Evolutionary conservation across 352 stramenopile genomes (phyloP), one percentile per base, ranked within the genome.

Genomic region (Pythium scleroteichum): DNA sequence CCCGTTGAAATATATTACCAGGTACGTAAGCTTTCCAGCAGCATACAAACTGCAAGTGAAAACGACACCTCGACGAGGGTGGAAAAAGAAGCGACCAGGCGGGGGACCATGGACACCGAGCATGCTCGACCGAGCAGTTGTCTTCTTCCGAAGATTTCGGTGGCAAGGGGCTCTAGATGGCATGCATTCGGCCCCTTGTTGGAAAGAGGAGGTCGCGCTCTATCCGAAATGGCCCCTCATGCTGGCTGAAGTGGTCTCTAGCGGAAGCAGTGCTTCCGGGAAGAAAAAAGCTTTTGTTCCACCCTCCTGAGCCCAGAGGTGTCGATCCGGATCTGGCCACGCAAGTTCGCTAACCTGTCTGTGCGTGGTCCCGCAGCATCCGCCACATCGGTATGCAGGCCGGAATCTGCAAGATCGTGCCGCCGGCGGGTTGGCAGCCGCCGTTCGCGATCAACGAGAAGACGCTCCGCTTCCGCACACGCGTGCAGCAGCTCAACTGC

Each of bases 331-430:
- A 35, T 35, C 29, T 35, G 29, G 29, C 10, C 29, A 35, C 10
- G 29, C 5, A 35, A 35, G n/a, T 35, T 38, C 13, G 27, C 53
- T 61, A 39, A 53, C 53, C 8, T 4, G 0, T 46, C 17, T 61
- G 0, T 52, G 4, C 14, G 24, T 48, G 22, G 27, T 29, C 33
- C 32, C n/a, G 22, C 52, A 95, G 79, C 57, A 96, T 97, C 68
- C 79, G 91, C 27, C 78, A 90, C 47, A 91, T 97, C 50, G 96
- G 93, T 20, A 88, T 97, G 77, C 73, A 87, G 54, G 97, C 96
- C 53, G 97, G 97, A 24, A 99, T 99, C 64, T 98, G 90, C 72
- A 99, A 99, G 78, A 99, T 99, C 71, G 96, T 99, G 17, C 97
- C 97, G 56, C 97, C 97, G 0, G 55, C 73, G 24, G 97, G 91